Percentiles rank a stretch among this genome's conserved stretches.
Conservation (phyloP, 2,329 filamentous ascomycete genomes). For the Colletotrichum sp. region DNA sequence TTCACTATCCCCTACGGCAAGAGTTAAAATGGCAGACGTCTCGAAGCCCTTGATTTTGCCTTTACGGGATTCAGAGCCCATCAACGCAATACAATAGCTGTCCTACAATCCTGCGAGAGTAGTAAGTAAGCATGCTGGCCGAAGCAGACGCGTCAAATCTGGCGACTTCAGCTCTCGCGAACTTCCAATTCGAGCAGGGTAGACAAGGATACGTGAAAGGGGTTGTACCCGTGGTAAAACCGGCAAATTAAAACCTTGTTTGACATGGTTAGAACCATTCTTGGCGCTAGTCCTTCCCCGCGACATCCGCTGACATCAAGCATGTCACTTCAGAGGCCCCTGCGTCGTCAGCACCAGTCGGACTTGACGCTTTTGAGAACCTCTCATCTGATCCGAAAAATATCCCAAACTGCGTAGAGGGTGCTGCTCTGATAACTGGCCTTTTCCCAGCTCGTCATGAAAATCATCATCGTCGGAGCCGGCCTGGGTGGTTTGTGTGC, state of each 20-base stretch:
- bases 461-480: constrained; percentile 25
- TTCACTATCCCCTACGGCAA: too few relatives aligned
- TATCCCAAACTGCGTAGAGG: accelerated
- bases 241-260: background rate
- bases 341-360: background rate
- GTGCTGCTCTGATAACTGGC: too few relatives aligned
- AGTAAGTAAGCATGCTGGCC: background rate
- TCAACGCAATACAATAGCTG: background rate
- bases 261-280: background rate
- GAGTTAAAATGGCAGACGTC: too few relatives aligned
- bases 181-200: background rate
- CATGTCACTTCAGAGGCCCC: background rate
- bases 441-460: constrained; percentile 1
- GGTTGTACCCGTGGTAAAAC: background rate
- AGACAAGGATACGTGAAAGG: accelerated
- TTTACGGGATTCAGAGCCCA: accelerated
- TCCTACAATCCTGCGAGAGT: background rate
- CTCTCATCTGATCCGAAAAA: background rate
- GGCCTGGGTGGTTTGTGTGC: constrained; percentile 27
- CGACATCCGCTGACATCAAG: background rate
- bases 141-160: background rate
- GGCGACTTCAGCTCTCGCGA: background rate
- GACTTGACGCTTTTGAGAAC: background rate
- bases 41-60: accelerated
- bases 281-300: background rate